Percentiles rank a stretch among this genome's conserved stretches.
phyloP scores from a whole-genome alignment of 129 eudicot species.

The Apium graveolens region DNA sequence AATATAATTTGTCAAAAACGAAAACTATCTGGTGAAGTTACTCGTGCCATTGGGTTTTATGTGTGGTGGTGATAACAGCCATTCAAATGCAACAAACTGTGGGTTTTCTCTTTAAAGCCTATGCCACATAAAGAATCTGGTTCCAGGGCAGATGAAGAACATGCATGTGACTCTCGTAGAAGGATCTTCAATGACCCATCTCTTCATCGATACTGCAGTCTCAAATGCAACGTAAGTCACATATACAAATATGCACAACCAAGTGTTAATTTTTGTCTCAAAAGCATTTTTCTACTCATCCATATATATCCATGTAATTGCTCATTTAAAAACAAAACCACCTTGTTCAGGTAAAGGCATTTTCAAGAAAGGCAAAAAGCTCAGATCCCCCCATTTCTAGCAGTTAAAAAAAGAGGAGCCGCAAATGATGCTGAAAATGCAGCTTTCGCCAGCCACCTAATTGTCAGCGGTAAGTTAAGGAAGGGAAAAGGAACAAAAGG shows the following conservation, averaged over 20 bases:
- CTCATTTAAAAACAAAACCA: not conserved
- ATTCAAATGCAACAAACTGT: constrained; percentile 45
- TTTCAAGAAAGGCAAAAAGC: not conserved
- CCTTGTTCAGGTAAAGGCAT: constrained; percentile 17
- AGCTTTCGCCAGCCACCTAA: not conserved
- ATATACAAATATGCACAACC: not conserved
- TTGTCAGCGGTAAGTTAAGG: not conserved
- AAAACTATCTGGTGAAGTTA: not conserved
- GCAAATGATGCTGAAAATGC: not conserved
- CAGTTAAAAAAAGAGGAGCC: not conserved
- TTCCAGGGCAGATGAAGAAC: constrained; percentile 13
- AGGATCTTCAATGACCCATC: constrained; percentile 28
- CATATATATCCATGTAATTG: not conserved
- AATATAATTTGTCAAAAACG: too few relatives aligned
- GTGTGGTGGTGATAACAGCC: constrained; percentile 31
- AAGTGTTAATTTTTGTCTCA: not conserved
- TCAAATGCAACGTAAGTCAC: constrained; percentile 43
- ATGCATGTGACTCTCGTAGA: constrained; percentile 30
- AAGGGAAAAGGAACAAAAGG: constrained; percentile 17
- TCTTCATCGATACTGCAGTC: constrained; percentile 31
- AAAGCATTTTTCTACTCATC: too few relatives aligned
- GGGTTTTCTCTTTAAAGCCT: constrained; percentile 44
- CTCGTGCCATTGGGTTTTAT: not conserved
- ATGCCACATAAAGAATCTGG: constrained; percentile 49
- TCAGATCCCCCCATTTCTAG: constrained; percentile 12